phyloP scores from a whole-genome alignment of 1,284 basidiomycete species.

The Ceratorhiza oryzae-sativae region DNA sequence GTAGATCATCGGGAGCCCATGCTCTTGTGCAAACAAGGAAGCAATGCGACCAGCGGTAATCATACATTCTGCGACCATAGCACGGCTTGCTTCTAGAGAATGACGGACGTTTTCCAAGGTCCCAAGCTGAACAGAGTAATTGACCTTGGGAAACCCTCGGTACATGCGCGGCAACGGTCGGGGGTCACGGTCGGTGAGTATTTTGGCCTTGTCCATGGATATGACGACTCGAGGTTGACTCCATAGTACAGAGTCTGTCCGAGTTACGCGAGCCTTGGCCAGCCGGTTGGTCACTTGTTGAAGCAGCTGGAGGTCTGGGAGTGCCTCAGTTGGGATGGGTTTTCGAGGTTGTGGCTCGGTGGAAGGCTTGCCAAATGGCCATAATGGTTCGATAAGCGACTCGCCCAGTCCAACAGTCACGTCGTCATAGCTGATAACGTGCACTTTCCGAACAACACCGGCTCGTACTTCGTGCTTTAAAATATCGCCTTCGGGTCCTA shows the following conservation, averaged over 20 bases:
- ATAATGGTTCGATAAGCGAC: constrained; percentile 36
- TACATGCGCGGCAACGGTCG: constrained; percentile 55
- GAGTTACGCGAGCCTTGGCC: constrained; percentile 40
- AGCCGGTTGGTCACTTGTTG: constrained; percentile 49
- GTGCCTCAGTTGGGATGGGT: constrained; percentile 41
- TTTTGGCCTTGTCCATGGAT: constrained; percentile 8
- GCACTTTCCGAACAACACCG: constrained; percentile 74
- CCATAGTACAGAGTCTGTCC: constrained; percentile 23
- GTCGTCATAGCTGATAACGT: constrained; percentile 70
- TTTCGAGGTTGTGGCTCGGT: neutral
- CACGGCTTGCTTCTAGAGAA: constrained; percentile 44
- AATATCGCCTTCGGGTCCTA: constrained; percentile 71
- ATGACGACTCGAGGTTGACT: constrained; percentile 19
- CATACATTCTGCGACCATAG: constrained; percentile 83
- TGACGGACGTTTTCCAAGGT: constrained; percentile 7
- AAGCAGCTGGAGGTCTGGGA: constrained; percentile 56
- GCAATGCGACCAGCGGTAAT: constrained; percentile 80
- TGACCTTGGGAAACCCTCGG: constrained; percentile 64
- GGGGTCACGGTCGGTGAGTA: constrained; percentile 42
- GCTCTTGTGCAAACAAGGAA: constrained; percentile 73
- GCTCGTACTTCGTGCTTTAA: constrained; percentile 74
- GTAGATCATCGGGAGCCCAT: constrained; percentile 70
- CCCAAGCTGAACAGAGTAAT: constrained; percentile 54
- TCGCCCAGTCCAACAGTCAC: constrained; percentile 67
- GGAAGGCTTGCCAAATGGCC: constrained; percentile 44